Evolutionary conservation across 2,329 filamentous ascomycete species (phyloP).

Genomic region (Aphanocladium album): DNA sequence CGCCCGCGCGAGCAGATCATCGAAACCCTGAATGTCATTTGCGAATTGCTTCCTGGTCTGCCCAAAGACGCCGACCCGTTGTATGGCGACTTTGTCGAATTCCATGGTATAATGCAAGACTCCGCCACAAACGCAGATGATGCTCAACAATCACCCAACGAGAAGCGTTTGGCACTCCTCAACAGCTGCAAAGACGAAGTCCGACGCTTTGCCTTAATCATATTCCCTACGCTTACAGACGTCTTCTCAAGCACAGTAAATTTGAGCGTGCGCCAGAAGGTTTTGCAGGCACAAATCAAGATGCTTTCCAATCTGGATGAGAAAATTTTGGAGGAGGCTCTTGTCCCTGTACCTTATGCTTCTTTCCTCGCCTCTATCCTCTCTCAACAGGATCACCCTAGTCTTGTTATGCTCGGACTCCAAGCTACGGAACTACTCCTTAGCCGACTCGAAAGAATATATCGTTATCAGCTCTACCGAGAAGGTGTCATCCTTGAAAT

Average conservation of each 20-base stretch:
- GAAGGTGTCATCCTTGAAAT: slow-evolving; percentile 95
- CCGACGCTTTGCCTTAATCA: slow-evolving; percentile 84
- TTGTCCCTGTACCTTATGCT: slow-evolving; percentile 86
- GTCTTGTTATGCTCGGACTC: slow-evolving; percentile 78
- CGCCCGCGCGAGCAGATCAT: slow-evolving; percentile 93
- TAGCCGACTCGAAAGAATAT: slow-evolving; percentile 77
- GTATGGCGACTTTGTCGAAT: slow-evolving; percentile 40
- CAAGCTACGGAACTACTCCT: slow-evolving; percentile 87
- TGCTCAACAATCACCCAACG: slow-evolving; percentile 52
- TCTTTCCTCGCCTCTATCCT: slow-evolving; percentile 94
- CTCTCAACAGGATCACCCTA: slow-evolving; percentile 88
- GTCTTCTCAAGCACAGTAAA: slow-evolving; percentile 98
- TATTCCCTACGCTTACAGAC: slow-evolving; percentile 92
- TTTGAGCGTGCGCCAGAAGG: slow-evolving; percentile 87
- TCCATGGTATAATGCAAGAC: slow-evolving; percentile 20
- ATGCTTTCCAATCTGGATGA: slow-evolving; percentile 95
- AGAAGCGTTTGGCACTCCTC: slow-evolving; percentile 77
- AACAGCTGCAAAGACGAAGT: slow-evolving; percentile 81
- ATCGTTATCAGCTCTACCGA: slow-evolving; percentile 93
- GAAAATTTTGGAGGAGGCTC: slow-evolving; percentile 74
- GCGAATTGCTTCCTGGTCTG: slow-evolving; percentile 80
- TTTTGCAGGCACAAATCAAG: slow-evolving; percentile 91
- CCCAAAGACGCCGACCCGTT: slow-evolving; percentile 48
- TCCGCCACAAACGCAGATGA: slow-evolving; percentile 17
- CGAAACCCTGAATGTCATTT: slow-evolving; percentile 95